Conservation (phyloP, 78 protist species). For the Dictyostelium purpureum region DNA sequence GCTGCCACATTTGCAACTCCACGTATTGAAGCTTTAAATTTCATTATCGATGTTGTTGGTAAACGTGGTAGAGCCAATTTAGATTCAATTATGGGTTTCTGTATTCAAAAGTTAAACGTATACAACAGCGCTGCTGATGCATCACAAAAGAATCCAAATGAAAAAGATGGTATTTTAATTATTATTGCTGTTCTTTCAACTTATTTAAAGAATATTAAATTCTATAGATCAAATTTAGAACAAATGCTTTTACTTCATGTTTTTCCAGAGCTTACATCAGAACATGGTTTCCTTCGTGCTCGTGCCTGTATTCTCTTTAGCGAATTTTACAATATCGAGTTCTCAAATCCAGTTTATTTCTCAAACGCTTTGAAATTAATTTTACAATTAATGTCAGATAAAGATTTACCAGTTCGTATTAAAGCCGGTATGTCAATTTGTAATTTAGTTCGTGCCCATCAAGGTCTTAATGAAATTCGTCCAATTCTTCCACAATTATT, state of each 20-base stretch:
- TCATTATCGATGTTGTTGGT: conserved; percentile 52
- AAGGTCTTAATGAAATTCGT: conserved; percentile 50
- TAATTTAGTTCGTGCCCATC: conserved; percentile 46
- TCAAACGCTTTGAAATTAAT: conserved; percentile 20
- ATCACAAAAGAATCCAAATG: conserved; percentile 14
- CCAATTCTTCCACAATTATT: conserved; percentile 72
- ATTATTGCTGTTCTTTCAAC: conserved; percentile 29
- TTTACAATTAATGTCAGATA: conserved; percentile 44
- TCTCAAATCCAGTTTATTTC: conserved; percentile 35
- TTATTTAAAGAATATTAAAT: not conserved
- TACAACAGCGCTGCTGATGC: not conserved
- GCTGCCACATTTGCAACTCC: conserved; percentile 28
- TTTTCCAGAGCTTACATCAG: conserved; percentile 54
- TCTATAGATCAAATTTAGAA: conserved; percentile 38
- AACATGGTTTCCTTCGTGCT: conserved; percentile 54
- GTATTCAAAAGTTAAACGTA: conserved; percentile 24
- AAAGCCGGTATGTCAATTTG: conserved; percentile 76
- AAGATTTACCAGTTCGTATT: conserved; percentile 82
- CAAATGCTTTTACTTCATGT: conserved; percentile 60
- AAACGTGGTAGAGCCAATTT: conserved; percentile 57
- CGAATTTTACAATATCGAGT: conserved; percentile 49
- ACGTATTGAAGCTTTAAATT: conserved; percentile 15
- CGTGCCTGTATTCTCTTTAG: conserved; percentile 42
- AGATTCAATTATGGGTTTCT: conserved; percentile 40
- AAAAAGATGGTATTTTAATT: conserved; percentile 41